These are phyloP conservation scores for Talaromyces sp. DNA, from an alignment of 2,329 filamentous ascomycete species.

Conservation along the genomic window DNA sequence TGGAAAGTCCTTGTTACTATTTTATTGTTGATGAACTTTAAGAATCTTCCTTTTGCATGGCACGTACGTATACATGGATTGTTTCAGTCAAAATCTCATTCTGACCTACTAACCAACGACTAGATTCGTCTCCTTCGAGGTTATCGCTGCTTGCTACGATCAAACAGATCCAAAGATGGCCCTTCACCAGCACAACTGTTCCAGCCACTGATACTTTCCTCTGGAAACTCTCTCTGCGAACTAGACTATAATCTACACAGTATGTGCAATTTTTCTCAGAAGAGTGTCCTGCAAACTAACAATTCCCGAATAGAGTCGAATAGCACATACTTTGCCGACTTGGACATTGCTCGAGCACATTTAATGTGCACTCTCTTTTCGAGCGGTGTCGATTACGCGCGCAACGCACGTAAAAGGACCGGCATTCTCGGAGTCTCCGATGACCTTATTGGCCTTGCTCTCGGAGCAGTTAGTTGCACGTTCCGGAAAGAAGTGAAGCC, in stretches of 20 bases:
- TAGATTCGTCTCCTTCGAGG: slow-evolving; percentile 13
- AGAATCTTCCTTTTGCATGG: slow-evolving; percentile 13
- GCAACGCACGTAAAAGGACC: slow-evolving; percentile 9
- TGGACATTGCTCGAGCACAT: slow-evolving; percentile 48
- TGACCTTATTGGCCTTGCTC: slow-evolving; percentile 13
- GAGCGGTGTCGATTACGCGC: slow-evolving; percentile 12
- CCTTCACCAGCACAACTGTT: slow-evolving; percentile 11
- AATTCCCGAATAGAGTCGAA: slow-evolving; percentile 36
- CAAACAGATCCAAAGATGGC: slow-evolving; percentile 9
- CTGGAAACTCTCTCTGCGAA: slow-evolving; percentile 10
- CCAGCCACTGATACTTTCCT: slow-evolving; percentile 12
- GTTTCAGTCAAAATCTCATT: neutral
- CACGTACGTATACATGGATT: slow-evolving; percentile 12
- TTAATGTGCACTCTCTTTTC: slow-evolving; percentile 32
- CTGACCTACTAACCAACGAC: neutral
- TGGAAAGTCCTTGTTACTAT: slow-evolving; percentile 9
- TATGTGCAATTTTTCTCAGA: neutral
- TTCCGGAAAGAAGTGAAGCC: slow-evolving; percentile 20
- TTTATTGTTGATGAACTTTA: slow-evolving; percentile 11
- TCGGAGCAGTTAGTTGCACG: slow-evolving; percentile 16
- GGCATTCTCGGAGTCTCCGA: slow-evolving; percentile 11
- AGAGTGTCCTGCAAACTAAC: neutral
- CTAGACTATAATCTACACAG: slow-evolving; percentile 16
- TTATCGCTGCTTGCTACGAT: slow-evolving; percentile 12
- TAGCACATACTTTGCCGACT: slow-evolving; percentile 51